Evolutionary conservation across 345 rosid genomes (phyloP), one percentile per base, ranked within the genome.

Genomic region (Raphanus raphanistrum): DNA sequence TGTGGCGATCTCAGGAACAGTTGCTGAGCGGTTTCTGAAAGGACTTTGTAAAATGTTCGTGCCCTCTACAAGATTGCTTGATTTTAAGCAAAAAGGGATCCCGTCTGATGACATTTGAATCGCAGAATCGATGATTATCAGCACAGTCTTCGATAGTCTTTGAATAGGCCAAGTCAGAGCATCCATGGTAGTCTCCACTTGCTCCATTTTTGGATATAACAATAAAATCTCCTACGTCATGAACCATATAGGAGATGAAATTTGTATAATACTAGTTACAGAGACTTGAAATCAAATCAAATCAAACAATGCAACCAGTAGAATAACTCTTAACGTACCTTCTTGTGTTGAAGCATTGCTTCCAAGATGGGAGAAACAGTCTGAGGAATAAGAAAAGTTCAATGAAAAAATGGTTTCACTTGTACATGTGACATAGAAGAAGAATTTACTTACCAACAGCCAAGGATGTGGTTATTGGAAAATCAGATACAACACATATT

Each of bases 111-210:
- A 87, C 78, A 95, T 81, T 85, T 95, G 99, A 74, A 95, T 84
- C 60, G 96, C 83, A 69, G 96, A 95, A 76, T 90, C 98, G 5
- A 91, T 83, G 76, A 95, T 57, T 80, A 21, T 95, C 88, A 33
- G 85, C 87, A 68, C 92, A 97, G 74, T 86, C 94, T 57, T 69
- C 33, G 75, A 95, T 88, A 67, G 99, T 98, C 16, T 80, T 77
- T 68, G 33, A 33, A 78, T 95, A 95, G 58, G 98, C 98, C 85
- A 79, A 43, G 82, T 92, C 83, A 25, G 98, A 90, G 77, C 96
- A 88, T 45, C 92, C 88, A 41, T 98, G 96, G 80, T 76, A 90
- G 82, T 95, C 97, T 67, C 97, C 99, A 69, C 99, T 95, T 58
- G 99, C 98, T 68, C 98, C 97, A 84, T 87, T 78, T 71, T 81